phyloP scores from a whole-genome alignment of 768 basidiomycete genomes.

The Tulasnella sp. region DNA sequence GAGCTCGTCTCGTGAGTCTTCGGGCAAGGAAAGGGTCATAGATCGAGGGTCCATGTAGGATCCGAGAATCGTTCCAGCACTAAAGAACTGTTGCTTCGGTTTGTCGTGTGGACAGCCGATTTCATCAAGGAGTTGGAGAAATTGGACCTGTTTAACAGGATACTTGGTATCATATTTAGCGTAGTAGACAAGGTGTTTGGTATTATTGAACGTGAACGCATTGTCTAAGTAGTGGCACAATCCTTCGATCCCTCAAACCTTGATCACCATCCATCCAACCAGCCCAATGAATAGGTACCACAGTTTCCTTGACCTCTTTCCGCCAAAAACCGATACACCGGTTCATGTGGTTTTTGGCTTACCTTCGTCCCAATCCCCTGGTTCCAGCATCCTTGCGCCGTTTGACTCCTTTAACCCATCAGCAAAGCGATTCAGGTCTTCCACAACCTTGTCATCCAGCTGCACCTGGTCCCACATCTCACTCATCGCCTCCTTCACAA shows the following conservation, averaged over 20 bases:
- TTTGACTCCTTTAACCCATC: constrained; percentile 20
- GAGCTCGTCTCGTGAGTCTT: constrained; percentile 19
- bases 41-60: constrained; percentile 30
- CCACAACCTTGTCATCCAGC: constrained; percentile 25
- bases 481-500: constrained; percentile 26
- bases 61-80: constrained; percentile 31
- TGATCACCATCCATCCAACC: constrained; percentile 31
- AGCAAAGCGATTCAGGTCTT: constrained; percentile 29
- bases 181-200: constrained; percentile 24
- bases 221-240: constrained; percentile 32
- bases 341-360: constrained; percentile 25
- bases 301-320: constrained; percentile 23
- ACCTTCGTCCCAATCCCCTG: constrained; percentile 18
- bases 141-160: constrained; percentile 28
- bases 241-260: constrained; percentile 17
- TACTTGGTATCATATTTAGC: constrained; percentile 24
- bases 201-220: constrained; percentile 22
- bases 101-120: constrained; percentile 33
- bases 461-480: constrained; percentile 20
- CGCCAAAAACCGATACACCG: constrained; percentile 30
- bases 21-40: constrained; percentile 27
- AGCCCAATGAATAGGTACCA: constrained; percentile 29
- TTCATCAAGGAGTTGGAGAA: constrained; percentile 34
- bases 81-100: constrained; percentile 33
- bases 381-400: constrained; percentile 23